Evolutionary conservation across 1,139 yeast species (phyloP).

Genomic region (Taphrina flavorubra): DNA sequence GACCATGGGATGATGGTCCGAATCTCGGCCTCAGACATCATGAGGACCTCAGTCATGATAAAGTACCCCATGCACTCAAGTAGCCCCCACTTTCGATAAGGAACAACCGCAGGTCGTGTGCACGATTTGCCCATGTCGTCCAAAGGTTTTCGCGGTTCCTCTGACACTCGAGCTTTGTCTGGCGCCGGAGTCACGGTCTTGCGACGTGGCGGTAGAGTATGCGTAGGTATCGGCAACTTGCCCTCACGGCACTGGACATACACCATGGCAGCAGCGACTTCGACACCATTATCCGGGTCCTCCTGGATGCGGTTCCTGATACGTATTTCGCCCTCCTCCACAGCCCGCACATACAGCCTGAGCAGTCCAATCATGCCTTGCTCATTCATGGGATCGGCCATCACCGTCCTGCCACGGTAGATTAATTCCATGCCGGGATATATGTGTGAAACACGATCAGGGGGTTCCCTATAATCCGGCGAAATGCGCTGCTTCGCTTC

Average conservation of each 20-base stretch:
- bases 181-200: neutral
- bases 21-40: neutral
- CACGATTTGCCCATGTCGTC: neutral
- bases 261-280: constrained; percentile 10
- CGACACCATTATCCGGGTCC: constrained; percentile 4
- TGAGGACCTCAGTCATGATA: neutral
- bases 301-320: constrained; percentile 7
- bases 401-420: neutral
- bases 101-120: neutral
- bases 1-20: neutral
- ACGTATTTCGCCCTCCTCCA: neutral
- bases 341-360: constrained; percentile 6
- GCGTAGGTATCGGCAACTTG: constrained; percentile 3
- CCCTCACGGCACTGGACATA: constrained; percentile 14
- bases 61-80: constrained; percentile 9
- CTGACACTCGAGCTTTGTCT: neutral
- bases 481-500: constrained; percentile 3
- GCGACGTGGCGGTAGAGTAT: neutral
- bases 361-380: constrained; percentile 5
- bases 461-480: neutral
- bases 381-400: neutral
- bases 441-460: constrained; percentile 14
- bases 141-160: neutral
- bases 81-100: constrained; percentile 4
- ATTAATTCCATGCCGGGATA: constrained; percentile 14